phyloP scores from a whole-genome alignment of 805 yeast genomes.

The Wickerhamiella alocasiicola region DNA sequence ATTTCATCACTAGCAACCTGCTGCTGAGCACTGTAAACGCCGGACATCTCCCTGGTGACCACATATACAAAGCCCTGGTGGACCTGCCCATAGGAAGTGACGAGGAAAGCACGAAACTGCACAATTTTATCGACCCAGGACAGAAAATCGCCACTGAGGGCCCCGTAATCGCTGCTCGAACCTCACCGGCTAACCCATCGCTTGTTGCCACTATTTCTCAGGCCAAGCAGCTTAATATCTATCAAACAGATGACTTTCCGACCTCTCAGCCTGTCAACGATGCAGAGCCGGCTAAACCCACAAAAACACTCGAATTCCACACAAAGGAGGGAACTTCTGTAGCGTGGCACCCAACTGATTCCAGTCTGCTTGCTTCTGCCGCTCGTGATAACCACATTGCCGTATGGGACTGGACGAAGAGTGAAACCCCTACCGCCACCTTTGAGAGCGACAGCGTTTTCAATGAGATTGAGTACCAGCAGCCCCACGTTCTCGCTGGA shows the following conservation, averaged over 20 bases:
- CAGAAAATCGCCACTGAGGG: slow-evolving; percentile 49
- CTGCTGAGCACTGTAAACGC: slow-evolving; percentile 50
- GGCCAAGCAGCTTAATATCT: slow-evolving; percentile 20
- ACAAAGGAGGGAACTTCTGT: slow-evolving; percentile 55
- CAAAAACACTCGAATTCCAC: slow-evolving; percentile 39
- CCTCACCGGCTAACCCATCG: slow-evolving; percentile 36
- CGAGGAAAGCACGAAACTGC: slow-evolving; percentile 9
- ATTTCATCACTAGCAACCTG: slow-evolving; percentile 33
- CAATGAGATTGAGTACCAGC: slow-evolving; percentile 46
- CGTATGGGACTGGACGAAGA: slow-evolving; percentile 42
- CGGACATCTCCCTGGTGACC: slow-evolving; percentile 39
- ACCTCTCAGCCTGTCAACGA: slow-evolving; percentile 9
- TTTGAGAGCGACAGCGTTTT: not conserved
- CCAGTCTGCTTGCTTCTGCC: slow-evolving; percentile 43
- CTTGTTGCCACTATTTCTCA: slow-evolving; percentile 30
- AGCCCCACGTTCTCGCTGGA: slow-evolving; percentile 44
- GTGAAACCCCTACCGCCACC: slow-evolving; percentile 11
- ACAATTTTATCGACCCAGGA: slow-evolving; percentile 10
- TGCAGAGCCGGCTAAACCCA: slow-evolving; percentile 8
- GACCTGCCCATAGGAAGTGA: slow-evolving; percentile 25
- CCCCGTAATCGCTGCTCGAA: slow-evolving; percentile 51
- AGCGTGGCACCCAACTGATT: slow-evolving; percentile 44
- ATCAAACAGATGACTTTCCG: slow-evolving; percentile 18
- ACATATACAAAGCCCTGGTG: slow-evolving; percentile 30
- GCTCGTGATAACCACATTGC: slow-evolving; percentile 58